Evolutionary conservation across 2,329 filamentous ascomycete genomes (phyloP).

Genomic region (Cercospora janseana): DNA sequence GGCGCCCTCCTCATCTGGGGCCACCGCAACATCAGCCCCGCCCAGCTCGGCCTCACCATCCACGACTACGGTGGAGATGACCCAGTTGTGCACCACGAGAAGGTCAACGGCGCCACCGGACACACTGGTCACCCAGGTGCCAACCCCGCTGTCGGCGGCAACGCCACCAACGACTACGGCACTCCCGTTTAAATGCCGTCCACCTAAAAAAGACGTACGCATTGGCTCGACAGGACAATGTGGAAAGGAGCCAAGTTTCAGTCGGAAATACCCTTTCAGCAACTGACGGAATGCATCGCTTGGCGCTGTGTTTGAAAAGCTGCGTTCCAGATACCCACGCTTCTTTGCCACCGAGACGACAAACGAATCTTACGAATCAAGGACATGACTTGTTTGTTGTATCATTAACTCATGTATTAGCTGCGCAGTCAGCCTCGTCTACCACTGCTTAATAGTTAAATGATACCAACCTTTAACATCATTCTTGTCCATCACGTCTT

Average conservation of each 20-base stretch:
- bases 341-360: neutral
- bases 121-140: conserved; percentile 10
- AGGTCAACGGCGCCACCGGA: conserved; percentile 31
- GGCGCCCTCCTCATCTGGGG: conserved; percentile 60
- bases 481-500: no score
- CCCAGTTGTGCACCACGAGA: conserved; percentile 36
- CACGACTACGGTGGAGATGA: conserved; percentile 48
- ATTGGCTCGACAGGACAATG: conserved; percentile 1
- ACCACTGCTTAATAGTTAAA: neutral
- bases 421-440: neutral
- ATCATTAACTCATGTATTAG: no score
- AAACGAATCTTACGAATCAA: neutral
- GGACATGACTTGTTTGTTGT: neutral
- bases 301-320: neutral
- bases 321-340: neutral
- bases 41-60: conserved; percentile 54
- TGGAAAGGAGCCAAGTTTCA: neutral
- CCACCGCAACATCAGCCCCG: conserved; percentile 61
- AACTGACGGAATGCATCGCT: neutral
- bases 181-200: conserved; percentile 3
- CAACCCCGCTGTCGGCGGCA: conserved; percentile 14
- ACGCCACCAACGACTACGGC: conserved; percentile 27
- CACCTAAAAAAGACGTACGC: neutral
- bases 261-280: neutral
- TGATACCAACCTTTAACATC: no score